Evolutionary conservation across 352 stramenopile genomes (phyloP), one percentile per base, ranked within the genome.

Genomic region (Phytophthora sp.): DNA sequence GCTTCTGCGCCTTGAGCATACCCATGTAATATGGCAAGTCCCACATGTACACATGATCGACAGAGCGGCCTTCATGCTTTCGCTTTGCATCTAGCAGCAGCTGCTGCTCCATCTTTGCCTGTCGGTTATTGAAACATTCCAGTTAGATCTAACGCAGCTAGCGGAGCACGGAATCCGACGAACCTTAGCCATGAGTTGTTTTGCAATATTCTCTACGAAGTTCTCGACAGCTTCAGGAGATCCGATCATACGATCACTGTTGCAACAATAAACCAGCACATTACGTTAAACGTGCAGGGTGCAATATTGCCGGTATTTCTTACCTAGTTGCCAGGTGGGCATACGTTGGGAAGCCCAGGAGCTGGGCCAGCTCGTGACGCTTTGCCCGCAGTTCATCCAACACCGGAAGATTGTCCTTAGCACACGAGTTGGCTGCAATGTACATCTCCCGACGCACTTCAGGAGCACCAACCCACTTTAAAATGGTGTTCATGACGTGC

Each of bases 1-100:
- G 79, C 32, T 75, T 77, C 49, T 82, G 77, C 12, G 82, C 85
- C 70, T 91, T 94, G 53, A 91, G 72, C 79, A 92, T 89, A 10
- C 86, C 82, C 72, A 94, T 96, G 70, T 98, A 98, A 78, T 96
- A 98, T 3, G 91, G 89, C 17, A 98, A 61, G 73, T 99, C 96
- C 96, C 96, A 99, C 66, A 97, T 92, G 62, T 96, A 79, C 5
- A 99, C 71, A 0, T 81, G 59, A 31, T 72, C 41, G 11, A 65
- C 66, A 12, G 54, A 58, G 12, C 45, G 30, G 9, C 79, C 75
- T 72, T 95, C 84, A 37, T 89, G 70, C 8, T 69, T 62, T 12
- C 78, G 63, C 65, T 96, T 96, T 13, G 80, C 81, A 10, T 70
- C 62, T 8, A 88, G 43, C 24, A 96, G 55, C 26, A 90, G 50